Evolutionary conservation across 345 rosid species (phyloP).

Genomic region (Microthlaspi erraticum): DNA sequence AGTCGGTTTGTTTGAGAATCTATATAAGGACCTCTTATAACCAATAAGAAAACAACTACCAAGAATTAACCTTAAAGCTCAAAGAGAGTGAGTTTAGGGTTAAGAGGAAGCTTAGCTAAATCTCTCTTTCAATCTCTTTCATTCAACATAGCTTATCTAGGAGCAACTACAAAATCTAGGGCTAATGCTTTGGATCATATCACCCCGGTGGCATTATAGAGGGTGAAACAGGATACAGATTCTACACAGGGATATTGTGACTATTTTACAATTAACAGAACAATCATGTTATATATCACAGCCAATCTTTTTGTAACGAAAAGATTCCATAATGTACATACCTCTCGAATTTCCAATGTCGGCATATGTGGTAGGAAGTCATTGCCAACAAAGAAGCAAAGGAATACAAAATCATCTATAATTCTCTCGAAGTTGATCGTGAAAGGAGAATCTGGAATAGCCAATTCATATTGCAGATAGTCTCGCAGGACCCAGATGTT

Average conservation of each 20-base stretch:
- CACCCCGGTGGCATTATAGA: neutral
- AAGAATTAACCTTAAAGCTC: no score
- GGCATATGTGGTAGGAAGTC: constrained; percentile 99
- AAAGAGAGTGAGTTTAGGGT: no score
- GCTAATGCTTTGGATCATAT: no score
- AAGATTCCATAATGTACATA: constrained; percentile 36
- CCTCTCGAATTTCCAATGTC: constrained; percentile 98
- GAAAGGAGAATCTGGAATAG: constrained; percentile 83
- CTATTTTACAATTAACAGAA: constrained; percentile 16
- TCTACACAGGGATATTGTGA: constrained; percentile 1
- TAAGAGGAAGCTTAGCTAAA: no score
- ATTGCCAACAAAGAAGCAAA: constrained; percentile 98
- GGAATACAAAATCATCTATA: constrained; percentile 96
- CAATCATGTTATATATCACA: neutral
- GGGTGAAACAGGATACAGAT: constrained; percentile 8
- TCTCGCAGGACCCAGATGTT: constrained; percentile 93
- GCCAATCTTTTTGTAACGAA: constrained; percentile 24
- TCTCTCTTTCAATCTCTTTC: no score
- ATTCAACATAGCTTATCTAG: no score
- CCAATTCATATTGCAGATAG: constrained; percentile 88
- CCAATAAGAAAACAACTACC: no score
- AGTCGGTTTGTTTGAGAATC: no score
- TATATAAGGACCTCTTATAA: no score
- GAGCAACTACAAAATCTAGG: no score
- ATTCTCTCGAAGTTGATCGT: constrained; percentile 78